These are phyloP conservation scores for Mariannaea elegans DNA, from an alignment of 2,329 filamentous ascomycete genomes.

Conservation along the genomic window DNA sequence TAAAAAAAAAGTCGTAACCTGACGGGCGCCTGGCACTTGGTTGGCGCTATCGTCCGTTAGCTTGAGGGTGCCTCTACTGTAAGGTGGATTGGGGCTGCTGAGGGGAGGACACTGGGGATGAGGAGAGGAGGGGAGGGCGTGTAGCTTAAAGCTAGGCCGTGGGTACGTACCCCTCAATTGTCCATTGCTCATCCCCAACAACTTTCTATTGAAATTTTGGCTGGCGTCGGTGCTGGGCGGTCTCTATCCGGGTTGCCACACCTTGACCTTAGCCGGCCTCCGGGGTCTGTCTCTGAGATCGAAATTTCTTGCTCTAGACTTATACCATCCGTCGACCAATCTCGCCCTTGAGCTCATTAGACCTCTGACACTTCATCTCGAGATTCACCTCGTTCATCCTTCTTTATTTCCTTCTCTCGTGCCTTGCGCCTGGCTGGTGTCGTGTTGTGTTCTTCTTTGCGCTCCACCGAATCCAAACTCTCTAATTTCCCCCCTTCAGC, in stretches of 20 bases:
- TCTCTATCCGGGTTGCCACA: constrained; percentile 33
- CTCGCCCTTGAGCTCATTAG: constrained; percentile 34
- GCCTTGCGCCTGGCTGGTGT: constrained; percentile 40
- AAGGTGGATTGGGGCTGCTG: not conserved
- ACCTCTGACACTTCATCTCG: constrained; percentile 38
- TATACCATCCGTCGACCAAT: constrained; percentile 42
- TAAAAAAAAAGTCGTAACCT: constrained; percentile 30
- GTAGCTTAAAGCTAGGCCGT: constrained; percentile 19
- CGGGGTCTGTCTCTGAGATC: constrained; percentile 31
- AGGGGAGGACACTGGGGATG: not conserved
- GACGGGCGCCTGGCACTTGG: constrained; percentile 24
- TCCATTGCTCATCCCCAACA: constrained; percentile 50
- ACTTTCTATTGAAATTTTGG: constrained; percentile 48
- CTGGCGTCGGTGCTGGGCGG: constrained; percentile 41
- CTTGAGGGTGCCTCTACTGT: not conserved
- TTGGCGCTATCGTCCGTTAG: constrained; percentile 5
- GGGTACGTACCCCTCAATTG: constrained; percentile 43
- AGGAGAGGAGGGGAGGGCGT: constrained; percentile 22
- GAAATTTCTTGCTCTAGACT: constrained; percentile 41
- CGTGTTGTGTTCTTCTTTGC: constrained; percentile 37
- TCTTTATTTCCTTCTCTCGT: constrained; percentile 30
- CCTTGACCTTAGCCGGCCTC: constrained; percentile 32
- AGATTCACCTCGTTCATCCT: constrained; percentile 42
- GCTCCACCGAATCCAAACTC: constrained; percentile 37
- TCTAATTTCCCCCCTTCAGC: constrained; percentile 40